Evolutionary conservation across 1,139 yeast genomes (phyloP), one percentile per base, ranked within the genome.

Genomic region (Nakaseomyces glabratus): DNA sequence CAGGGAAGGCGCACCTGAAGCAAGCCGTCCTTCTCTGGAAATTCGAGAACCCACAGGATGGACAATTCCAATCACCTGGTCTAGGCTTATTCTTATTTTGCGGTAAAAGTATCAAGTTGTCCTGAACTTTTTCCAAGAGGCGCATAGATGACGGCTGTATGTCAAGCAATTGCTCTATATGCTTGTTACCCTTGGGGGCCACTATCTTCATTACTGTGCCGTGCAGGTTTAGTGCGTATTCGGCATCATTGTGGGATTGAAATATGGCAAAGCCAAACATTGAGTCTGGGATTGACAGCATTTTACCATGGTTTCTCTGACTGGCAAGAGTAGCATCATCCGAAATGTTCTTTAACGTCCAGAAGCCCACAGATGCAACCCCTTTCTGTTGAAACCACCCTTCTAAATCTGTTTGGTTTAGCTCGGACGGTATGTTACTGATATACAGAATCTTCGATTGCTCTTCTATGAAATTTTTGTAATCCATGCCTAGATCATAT

Each of bases 31-130:
- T 72, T 51, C 96, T 73, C 60, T 88, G 97, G 61, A 88, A 88
- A 55, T 88, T 88, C 24, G 94, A 82, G 54, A 88, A 88, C 1
- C 96, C 95, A 65, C 97, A 88, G 5, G 90, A 78, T 12, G 95
- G 95, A 60, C 97, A 88, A 6, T 84, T 82, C 97, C 97, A 88
- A 55, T 88, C 97, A 16, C 97, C 97, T 0, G 96, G 96, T 52
- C 97, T 69, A 16, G 95, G 95, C 48, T 93, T 71, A 57, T 86
- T 86, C 51, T 86, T 86, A 33, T 84, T 77, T 17, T 86, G 78
- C 10, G 95, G 95, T 58, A 88, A 86, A 7, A 93, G 84, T 0
- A 84, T 69, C 39, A 88, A 64, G 34, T 86, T 71, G 26, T 81
- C 93, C 45, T 75, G 78, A 1, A 95, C 95, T 41, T 75, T 71